These are phyloP conservation scores for Cicer arietinum DNA, from an alignment of 306 rosid genomes.

Conservation along the genomic window DNA sequence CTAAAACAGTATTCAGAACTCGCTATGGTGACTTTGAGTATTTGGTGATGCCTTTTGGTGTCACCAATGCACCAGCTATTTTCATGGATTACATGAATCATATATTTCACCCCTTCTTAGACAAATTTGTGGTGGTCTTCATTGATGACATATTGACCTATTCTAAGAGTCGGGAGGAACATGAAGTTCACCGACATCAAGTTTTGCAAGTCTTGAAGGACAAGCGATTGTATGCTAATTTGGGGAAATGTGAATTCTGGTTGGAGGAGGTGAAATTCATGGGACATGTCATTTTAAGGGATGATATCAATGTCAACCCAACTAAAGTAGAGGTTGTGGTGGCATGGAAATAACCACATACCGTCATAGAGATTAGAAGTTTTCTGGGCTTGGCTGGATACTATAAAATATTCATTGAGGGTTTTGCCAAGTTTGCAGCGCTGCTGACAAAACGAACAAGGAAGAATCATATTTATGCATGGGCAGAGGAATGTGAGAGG, in stretches of 20 bases:
- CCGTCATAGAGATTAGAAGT: not conserved
- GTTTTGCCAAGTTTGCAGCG: not conserved
- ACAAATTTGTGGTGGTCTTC: no score
- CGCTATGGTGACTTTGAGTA: no score
- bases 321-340: not conserved
- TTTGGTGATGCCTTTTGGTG: no score
- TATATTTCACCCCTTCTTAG: no score
- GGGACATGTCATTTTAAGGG: not conserved
- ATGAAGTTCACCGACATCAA: no score
- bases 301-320: not conserved
- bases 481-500: not conserved
- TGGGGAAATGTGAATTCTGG: not conserved
- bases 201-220: not conserved
- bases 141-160: no score
- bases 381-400: no score
- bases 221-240: not conserved
- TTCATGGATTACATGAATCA: no score
- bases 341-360: not conserved
- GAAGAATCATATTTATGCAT: not conserved
- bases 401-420: no score
- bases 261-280: not conserved
- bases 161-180: no score
- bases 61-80: no score
- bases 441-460: not conserved
- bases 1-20: not conserved